Evolutionary conservation across 805 yeast genomes (phyloP), one percentile per base, ranked within the genome.

Genomic region (Candida lessepsii): DNA sequence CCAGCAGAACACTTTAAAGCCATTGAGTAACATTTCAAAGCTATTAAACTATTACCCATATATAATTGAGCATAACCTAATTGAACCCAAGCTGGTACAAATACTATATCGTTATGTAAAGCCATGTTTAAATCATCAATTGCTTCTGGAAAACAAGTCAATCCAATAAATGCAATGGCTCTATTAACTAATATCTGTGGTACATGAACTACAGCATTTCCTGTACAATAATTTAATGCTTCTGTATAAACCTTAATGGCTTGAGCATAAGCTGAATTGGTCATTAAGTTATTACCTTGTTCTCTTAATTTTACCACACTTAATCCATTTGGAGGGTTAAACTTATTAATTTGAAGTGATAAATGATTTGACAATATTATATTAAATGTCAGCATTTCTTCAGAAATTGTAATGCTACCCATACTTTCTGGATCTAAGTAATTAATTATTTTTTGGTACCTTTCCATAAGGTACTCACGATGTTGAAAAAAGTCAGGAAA

Each of bases 31-130:
- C 67, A 60, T 35, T 53, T 50, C 31, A 67, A 49, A 2, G 70
- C 61, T 8, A 58, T 35, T 18, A 66, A 45, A 33, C 65, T 58
- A 26, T 49, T 49, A 3, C 72, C 72, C 65, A 67, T 58, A 47
- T 65, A 67, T 26, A 68, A 49, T 31, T 67, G 70, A 46, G 70
- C 67, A 51, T 66, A 68, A 3, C 70, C 72, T 43, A 68, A 52
- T 50, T 68, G 73, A 14, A 65, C 52, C 73, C 73, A 68, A 5
- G 71, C 73, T 2, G 73, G 67, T 4, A 67, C 58, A 44, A 61
- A 65, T 5, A 60, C 51, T 23, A 60, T 46, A 42, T 67, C 71
- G 27, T 47, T 35, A 15, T 35, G 30, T 8, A 67, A 46, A 0
- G 72, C 71, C 11, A 36, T 33, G 39, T 62, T 58, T 46, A 68